Conservation (phyloP, 1,284 basidiomycete species). For the Trichosporon faecale region DNA sequence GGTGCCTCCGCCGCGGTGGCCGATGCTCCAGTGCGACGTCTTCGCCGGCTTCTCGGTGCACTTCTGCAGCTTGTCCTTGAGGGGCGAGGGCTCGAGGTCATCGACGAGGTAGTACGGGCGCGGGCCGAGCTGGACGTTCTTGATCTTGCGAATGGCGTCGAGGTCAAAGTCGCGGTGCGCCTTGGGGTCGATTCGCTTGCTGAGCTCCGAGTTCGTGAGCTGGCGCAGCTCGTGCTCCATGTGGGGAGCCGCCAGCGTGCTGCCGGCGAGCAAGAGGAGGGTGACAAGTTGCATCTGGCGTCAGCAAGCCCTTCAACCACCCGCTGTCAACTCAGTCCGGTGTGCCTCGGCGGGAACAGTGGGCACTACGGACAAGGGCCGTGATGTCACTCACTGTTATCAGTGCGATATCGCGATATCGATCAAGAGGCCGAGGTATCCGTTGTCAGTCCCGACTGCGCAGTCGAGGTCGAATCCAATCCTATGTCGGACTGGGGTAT, state of each 20-base stretch:
- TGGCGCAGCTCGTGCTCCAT: background rate
- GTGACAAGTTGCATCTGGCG: background rate
- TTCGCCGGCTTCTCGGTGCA: constrained; percentile 14
- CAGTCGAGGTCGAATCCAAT: background rate
- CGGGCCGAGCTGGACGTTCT: constrained; percentile 24
- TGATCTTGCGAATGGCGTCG: constrained; percentile 13
- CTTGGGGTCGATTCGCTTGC: constrained; percentile 2
- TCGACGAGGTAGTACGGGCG: constrained; percentile 29
- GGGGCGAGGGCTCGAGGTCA: constrained; percentile 22
- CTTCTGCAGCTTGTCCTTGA: constrained; percentile 25
- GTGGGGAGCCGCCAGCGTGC: background rate
- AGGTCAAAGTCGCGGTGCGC: constrained; percentile 10
- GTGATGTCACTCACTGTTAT: constrained; percentile 1
- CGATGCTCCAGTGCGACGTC: constrained; percentile 17
- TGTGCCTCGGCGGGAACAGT: background rate
- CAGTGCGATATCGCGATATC: too few relatives aligned
- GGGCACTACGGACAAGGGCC: background rate
- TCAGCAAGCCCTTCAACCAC: background rate
- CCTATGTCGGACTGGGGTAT: background rate
- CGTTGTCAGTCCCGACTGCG: too few relatives aligned
- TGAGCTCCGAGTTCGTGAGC: background rate
- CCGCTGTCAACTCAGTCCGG: background rate
- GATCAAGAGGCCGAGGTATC: background rate
- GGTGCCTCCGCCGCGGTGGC: constrained; percentile 27
- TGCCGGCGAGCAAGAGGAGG: background rate